Conservation (phyloP, 2,329 filamentous ascomycete genomes). For the Colletotrichum shisoi region DNA sequence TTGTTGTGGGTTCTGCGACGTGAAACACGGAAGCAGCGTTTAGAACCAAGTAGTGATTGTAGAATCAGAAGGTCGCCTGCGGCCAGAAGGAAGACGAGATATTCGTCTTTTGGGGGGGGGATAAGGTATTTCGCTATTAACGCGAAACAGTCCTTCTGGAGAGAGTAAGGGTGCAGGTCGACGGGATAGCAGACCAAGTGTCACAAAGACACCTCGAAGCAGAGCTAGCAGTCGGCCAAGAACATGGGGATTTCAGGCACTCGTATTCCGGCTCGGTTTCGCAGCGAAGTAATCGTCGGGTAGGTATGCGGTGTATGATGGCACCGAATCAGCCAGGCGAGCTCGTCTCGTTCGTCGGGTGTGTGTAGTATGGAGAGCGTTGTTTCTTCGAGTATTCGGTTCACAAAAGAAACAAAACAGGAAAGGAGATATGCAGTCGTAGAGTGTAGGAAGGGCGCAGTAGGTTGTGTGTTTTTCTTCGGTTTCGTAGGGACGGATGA, state of each 20-base stretch:
- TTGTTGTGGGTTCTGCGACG: slow-evolving; percentile 35
- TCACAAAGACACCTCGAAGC: slow-evolving; percentile 48
- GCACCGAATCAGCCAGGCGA: slow-evolving; percentile 23
- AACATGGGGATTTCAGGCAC: slow-evolving; percentile 46
- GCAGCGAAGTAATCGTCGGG: slow-evolving; percentile 23
- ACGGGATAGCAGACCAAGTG: slow-evolving; percentile 45
- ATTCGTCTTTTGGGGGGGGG: slow-evolving; percentile 47
- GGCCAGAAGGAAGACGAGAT: slow-evolving; percentile 55
- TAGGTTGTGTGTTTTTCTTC: slow-evolving; percentile 5
- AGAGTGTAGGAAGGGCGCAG: slow-evolving; percentile 9
- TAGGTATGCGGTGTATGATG: slow-evolving; percentile 1
- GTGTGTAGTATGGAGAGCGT: neutral
- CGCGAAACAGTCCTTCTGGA: slow-evolving; percentile 49
- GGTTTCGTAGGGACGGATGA: slow-evolving; percentile 33
- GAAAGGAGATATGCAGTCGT: slow-evolving; percentile 23
- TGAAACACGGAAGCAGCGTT: slow-evolving; percentile 38
- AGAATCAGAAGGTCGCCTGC: slow-evolving; percentile 64
- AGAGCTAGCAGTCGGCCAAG: slow-evolving; percentile 44
- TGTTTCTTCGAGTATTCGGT: slow-evolving; percentile 7
- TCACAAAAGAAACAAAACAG: slow-evolving; percentile 15
- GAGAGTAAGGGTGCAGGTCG: slow-evolving; percentile 38
- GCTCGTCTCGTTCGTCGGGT: slow-evolving; percentile 25
- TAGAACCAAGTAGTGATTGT: slow-evolving; percentile 49
- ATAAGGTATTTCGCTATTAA: slow-evolving; percentile 57
- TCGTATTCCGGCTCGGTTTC: slow-evolving; percentile 33